Evolutionary conservation across 257 asterid genomes (phyloP), one percentile per base, ranked within the genome.

Genomic region (Verbascum thapsus): DNA sequence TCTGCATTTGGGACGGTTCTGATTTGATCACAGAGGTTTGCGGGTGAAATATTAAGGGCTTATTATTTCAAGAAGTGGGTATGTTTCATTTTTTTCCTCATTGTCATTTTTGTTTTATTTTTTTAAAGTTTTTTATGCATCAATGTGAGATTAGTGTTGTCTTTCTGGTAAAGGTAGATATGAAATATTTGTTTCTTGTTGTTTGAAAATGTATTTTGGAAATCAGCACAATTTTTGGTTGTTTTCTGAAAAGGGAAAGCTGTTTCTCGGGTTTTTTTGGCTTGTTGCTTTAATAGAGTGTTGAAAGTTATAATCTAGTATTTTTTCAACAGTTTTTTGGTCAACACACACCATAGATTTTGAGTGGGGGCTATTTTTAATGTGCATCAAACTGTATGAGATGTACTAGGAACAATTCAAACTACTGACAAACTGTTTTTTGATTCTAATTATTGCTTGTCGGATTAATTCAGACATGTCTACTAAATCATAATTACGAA

Each of bases 1-100:
- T 83, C 79, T 77, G 81, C 83, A 56, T 69, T 71, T 62, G 53
- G 47, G 38, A 51, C 71, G 76, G 52, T 69, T 69, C 67, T 60
- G 86, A 70, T 76, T 76, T 53, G 74, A 67, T 75, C 80, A 61
- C 15, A 19, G 55, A 61, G 30, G 15, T 32, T 47, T 12, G 23
- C 38, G 58, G 72, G 56, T 61, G 64, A 63, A 45, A 58, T 60
- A 41, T 65, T 57, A 9, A 62, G 76, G 80, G 74, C 71, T 74
- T 63, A 10, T 39, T 53, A 10, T 48, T 72, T 61, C 49, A 66
- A 60, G 69, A 63, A 74, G 69, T 73, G 76, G 84, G 94, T 83
- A 78, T 37, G 85, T 72, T 26, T 39, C 61, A 43, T 35, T 17
- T 52, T 42, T 17, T 35, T 50, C 59, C 57, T 17, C 44, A 6